Conservation (phyloP, 768 basidiomycete species). For the Trametes gibbosa region DNA sequence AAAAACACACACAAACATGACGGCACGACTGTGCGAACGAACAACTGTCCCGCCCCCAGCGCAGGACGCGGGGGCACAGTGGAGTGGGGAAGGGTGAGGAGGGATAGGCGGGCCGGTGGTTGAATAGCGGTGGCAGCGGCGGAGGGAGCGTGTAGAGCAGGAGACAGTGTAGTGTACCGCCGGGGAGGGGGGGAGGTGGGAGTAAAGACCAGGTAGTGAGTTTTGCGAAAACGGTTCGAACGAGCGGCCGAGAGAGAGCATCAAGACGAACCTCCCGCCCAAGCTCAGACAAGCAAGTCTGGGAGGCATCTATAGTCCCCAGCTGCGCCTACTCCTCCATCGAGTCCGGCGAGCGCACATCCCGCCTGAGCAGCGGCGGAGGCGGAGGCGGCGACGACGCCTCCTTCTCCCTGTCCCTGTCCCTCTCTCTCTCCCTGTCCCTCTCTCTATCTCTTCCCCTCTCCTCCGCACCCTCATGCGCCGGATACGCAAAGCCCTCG, state of each 20-base stretch:
- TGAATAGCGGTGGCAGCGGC: no score
- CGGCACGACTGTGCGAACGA: neutral
- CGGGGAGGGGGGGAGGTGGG: no score
- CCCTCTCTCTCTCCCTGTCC: conserved; percentile 11
- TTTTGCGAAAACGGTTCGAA: no score
- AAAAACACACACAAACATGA: neutral
- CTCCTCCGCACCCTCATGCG: neutral
- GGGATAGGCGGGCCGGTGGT: no score
- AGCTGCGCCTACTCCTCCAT: conserved; percentile 12
- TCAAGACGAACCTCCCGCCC: no score
- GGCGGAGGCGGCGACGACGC: neutral
- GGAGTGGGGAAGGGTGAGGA: neutral
- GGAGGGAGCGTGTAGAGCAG: neutral
- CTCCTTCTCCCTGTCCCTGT: no score
- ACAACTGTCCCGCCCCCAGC: neutral
- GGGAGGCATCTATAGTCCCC: neutral
- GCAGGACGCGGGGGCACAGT: neutral
- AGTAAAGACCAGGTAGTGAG: no score
- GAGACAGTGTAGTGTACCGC: neutral
- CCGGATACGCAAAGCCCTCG: neutral
- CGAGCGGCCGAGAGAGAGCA: no score
- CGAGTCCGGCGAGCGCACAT: conserved; percentile 15
- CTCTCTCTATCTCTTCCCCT: conserved; percentile 6
- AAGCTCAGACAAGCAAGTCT: no score
- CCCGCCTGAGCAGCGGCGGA: conserved; percentile 1